These are phyloP conservation scores for Danielia reshetovae DNA, from an alignment of 805 yeast species.

Conservation along the genomic window DNA sequence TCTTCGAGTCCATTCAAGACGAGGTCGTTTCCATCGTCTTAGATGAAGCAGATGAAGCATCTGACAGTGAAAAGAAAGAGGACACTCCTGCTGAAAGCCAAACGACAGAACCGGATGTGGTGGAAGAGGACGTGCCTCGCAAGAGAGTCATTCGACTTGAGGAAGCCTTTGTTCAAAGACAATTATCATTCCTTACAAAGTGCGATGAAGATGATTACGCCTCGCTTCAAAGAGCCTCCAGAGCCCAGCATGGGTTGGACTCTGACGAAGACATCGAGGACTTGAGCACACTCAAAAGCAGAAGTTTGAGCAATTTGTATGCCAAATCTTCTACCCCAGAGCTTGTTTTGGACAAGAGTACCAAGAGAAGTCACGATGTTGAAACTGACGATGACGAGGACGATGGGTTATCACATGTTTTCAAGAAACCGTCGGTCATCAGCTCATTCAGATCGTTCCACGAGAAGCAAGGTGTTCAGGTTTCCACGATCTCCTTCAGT, in stretches of 20 bases:
- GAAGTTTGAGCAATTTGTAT: conserved; percentile 31
- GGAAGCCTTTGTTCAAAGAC: conserved; percentile 52
- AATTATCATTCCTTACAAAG: conserved; percentile 48
- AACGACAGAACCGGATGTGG: conserved; percentile 9
- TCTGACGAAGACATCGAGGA: conserved; percentile 42
- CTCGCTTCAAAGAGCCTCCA: conserved; percentile 27
- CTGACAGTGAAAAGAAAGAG: conserved; percentile 8
- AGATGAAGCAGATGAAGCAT: conserved; percentile 20
- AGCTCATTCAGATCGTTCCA: conserved; percentile 42
- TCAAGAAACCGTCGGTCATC: conserved; percentile 44
- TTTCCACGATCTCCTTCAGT: conserved; percentile 37
- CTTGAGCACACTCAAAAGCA: conserved; percentile 42
- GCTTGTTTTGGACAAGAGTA: conserved; percentile 9
- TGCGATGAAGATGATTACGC: conserved; percentile 30
- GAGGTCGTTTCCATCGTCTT: conserved; percentile 30
- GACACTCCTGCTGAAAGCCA: background rate
- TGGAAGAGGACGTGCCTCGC: conserved; percentile 22
- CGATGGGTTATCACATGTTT: conserved; percentile 35
- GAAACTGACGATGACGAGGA: conserved; percentile 21
- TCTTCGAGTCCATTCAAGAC: conserved; percentile 60
- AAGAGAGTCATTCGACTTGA: conserved; percentile 40
- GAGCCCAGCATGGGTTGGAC: conserved; percentile 33
- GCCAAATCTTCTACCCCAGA: conserved; percentile 9
- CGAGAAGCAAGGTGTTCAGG: conserved; percentile 35
- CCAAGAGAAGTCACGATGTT: conserved; percentile 13